Evolutionary conservation across 2,329 filamentous ascomycete genomes (phyloP), one percentile per base, ranked within the genome.

Genomic region (Cyclaneusma minus): DNA sequence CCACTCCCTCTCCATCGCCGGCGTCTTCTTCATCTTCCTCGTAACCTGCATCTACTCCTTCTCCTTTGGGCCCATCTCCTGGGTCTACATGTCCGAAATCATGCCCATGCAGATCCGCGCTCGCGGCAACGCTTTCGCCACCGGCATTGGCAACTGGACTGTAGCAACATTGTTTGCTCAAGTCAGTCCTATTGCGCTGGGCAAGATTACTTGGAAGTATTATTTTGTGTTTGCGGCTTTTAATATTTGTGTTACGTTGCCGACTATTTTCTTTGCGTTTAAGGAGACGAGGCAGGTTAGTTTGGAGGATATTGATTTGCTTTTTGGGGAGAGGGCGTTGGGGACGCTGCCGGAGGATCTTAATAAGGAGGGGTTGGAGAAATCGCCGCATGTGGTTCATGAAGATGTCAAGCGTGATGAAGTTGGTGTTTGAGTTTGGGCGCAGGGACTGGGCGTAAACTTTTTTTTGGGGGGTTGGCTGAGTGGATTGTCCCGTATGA

Each of bases 81-180:
- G 70, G 68, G 56, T 76, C 2, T 77, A 77, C 44, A 69, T 70
- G 43, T 62, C 63, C 10, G 73, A 78, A 44, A 66, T 78, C 32
- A 68, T 71, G 47, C 70, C 73, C 7, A 63, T 77, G 49, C 67
- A 68, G 35, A 76, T 75, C 29, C 66, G 73, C 16, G 63, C 63
- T 5, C 55, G 60, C 13, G 67, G 67, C 3, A 64, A 59, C 24
- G 64, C 65, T 4, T 68, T 70, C 34, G 62, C 64, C 0, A 68
- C 65, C 0, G 63, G 56, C 24, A 53, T 70, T 22, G 64, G 64
- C 2, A 70, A 69, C 36, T 70, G 64, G 65, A 50, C 66, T 3
- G 62, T 71, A 10, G 60, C 61, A 16, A 68, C 67, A 0, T 52
- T 73, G 15, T 72, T 65, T 54, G 59, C 58, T 6, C 68, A 74